These are phyloP conservation scores for Boletus subcaerulescens DNA, from an alignment of 768 basidiomycete species.

Conservation along the genomic window DNA sequence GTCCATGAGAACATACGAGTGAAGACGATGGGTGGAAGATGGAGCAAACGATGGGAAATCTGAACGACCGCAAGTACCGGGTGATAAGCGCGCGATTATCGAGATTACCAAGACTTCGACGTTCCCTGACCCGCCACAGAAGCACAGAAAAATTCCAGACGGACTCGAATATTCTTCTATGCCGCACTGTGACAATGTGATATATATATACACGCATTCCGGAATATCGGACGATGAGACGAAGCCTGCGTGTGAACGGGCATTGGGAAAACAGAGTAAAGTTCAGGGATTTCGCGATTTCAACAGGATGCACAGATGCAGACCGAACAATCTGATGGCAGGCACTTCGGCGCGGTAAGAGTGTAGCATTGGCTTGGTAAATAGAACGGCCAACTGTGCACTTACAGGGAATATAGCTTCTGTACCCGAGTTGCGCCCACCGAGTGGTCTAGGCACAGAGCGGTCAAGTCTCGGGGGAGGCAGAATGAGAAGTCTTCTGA, in stretches of 20 bases:
- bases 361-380: not conserved
- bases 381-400: not conserved
- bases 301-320: constrained; percentile 1
- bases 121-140: constrained; percentile 26
- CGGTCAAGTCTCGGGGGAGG: not conserved
- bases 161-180: constrained; percentile 17
- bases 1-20: not conserved
- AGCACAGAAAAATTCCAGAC: constrained; percentile 21
- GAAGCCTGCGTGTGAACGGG: constrained; percentile 17
- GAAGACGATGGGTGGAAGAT: not conserved
- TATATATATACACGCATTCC: constrained; percentile 14
- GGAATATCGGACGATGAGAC: constrained; percentile 10
- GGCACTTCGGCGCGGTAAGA: not conserved
- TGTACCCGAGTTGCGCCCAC: constrained; percentile 3
- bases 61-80: not conserved
- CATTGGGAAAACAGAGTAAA: constrained; percentile 9
- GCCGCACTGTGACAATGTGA: constrained; percentile 15
- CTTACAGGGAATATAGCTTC: not conserved
- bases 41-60: not conserved
- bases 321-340: not conserved
- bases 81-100: constrained; percentile 27
- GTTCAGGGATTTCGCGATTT: constrained; percentile 17
- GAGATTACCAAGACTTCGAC: constrained; percentile 19
- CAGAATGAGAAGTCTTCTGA: not conserved
- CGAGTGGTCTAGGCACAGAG: not conserved